Evolutionary conservation across 257 asterid genomes (phyloP).

Genomic region (Linderniella brevidens): DNA sequence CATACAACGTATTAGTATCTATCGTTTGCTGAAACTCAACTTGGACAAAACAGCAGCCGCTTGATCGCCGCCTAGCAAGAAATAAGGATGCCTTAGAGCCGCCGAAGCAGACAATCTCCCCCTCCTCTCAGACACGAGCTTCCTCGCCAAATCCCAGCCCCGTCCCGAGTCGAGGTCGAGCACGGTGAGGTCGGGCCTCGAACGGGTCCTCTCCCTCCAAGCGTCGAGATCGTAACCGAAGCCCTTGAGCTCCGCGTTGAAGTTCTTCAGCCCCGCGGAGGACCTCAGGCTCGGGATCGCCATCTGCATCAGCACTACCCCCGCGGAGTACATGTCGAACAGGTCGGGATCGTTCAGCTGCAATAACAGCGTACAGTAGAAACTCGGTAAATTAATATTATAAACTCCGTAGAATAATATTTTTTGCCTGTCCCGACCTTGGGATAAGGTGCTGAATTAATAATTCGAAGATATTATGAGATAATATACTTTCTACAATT

Average conservation of each 20-base stretch:
- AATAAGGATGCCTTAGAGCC: conserved; percentile 90
- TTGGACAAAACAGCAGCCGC: conserved; percentile 87
- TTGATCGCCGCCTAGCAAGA: conserved; percentile 79
- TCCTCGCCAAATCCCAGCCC: conserved; percentile 94
- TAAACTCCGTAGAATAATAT: no score
- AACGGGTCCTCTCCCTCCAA: conserved; percentile 73
- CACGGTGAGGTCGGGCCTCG: conserved; percentile 57
- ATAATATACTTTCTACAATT: no score
- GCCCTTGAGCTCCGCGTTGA: conserved; percentile 53
- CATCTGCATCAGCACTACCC: conserved; percentile 86
- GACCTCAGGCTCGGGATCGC: conserved; percentile 70
- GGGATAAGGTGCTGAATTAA: no score
- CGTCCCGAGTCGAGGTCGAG: conserved; percentile 91
- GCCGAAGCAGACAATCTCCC: conserved; percentile 80
- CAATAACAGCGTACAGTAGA: conserved; percentile 20
- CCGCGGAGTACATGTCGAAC: conserved; percentile 90
- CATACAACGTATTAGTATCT: no score
- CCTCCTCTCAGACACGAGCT: conserved; percentile 64
- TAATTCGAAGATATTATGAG: no score
- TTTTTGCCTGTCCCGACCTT: no score
- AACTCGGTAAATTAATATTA: no score
- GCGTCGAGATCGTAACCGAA: conserved; percentile 63
- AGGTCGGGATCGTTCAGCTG: conserved; percentile 93
- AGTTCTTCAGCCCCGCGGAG: conserved; percentile 58
- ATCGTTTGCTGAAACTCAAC: conserved; percentile 24